phyloP scores from a whole-genome alignment of 2,329 filamentous ascomycete genomes.

The Sclerotinia minor region DNA sequence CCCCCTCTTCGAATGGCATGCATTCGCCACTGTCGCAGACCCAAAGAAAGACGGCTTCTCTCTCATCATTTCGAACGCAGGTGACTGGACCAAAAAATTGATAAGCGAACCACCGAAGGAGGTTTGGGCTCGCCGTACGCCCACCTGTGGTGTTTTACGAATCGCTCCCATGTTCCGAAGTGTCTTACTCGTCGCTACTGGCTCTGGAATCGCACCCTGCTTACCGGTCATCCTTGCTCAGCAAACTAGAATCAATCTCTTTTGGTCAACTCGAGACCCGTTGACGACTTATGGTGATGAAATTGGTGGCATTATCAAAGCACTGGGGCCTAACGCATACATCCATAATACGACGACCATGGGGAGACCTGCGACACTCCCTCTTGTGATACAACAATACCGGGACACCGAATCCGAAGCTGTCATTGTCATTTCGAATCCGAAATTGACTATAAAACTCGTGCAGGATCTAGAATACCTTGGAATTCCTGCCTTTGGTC shows the following conservation, averaged over 20 bases:
- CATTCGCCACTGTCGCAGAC: slow-evolving; percentile 71
- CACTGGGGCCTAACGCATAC: slow-evolving; percentile 41
- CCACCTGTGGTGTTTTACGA: slow-evolving; percentile 66
- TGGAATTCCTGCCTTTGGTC: slow-evolving; percentile 44
- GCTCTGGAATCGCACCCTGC: slow-evolving; percentile 71
- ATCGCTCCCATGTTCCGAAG: slow-evolving; percentile 65
- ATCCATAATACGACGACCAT: slow-evolving; percentile 43
- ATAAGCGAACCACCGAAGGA: slow-evolving; percentile 61
- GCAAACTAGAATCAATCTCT: slow-evolving; percentile 35
- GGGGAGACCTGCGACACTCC: slow-evolving; percentile 43
- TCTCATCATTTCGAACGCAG: slow-evolving; percentile 69
- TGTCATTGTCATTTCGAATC: slow-evolving; percentile 45
- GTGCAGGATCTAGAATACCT: slow-evolving; percentile 45
- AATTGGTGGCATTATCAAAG: slow-evolving; percentile 40
- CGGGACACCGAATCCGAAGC: slow-evolving; percentile 43
- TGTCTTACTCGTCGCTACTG: slow-evolving; percentile 68
- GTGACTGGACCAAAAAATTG: slow-evolving; percentile 69
- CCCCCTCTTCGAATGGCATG: slow-evolving; percentile 71
- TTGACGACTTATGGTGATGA: slow-evolving; percentile 42
- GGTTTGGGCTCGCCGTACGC: slow-evolving; percentile 68
- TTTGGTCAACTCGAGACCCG: slow-evolving; percentile 45
- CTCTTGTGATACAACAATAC: slow-evolving; percentile 38
- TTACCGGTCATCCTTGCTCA: slow-evolving; percentile 44
- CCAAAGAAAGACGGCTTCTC: slow-evolving; percentile 58
- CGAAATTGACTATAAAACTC: slow-evolving; percentile 43